Evolutionary conservation across 1,284 basidiomycete genomes (phyloP), one percentile per base, ranked within the genome.

Genomic region (Stygiomarasmius scandens): DNA sequence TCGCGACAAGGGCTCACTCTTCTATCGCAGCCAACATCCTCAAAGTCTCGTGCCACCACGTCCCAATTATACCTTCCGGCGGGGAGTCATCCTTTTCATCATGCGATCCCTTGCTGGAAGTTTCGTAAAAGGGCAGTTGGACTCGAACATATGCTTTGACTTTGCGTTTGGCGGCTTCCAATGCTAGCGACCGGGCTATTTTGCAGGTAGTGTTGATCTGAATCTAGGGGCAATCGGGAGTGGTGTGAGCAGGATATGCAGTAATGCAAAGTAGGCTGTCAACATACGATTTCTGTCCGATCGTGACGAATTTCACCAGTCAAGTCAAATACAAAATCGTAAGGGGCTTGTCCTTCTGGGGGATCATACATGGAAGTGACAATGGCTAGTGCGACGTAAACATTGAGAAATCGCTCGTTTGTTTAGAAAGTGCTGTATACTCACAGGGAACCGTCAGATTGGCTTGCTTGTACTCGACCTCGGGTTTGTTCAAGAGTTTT

Each of bases 11-110:
- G 11, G 74, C 84, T 57, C 68, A 91, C 87, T 84, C 81, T 61
- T 84, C 74, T 46, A 95, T 87, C n/a, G 83, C 81, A 38, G 86
- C 91, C 59, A 95, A 69, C 64, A 85, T 86, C 32, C 93, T 82
- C 43, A 93, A 73, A 1, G 89, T 85, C 76, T 95, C 93, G 66
- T 95, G 93, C 92, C 93, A 95, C 93, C 93, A 96, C 22, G 80
- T 84, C 11, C 93, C 93, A 54, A 88, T 75, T 3, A 86, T 80
- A 29, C 87, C 89, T 49, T 83, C 77, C 0, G 93, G 93, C 66
- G 89, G 89, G 36, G 89, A 74, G 59, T 90, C 86, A 58, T 90
- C 87, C 67, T 85, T 88, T 75, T 95, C 93, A 49, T 82, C 75
- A 60, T 89, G 84, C 12, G 78, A 65, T 24, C 81, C 77, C 71